These are phyloP conservation scores for Cercophora samala DNA, from an alignment of 495 filamentous ascomycete genomes.

Conservation along the genomic window DNA sequence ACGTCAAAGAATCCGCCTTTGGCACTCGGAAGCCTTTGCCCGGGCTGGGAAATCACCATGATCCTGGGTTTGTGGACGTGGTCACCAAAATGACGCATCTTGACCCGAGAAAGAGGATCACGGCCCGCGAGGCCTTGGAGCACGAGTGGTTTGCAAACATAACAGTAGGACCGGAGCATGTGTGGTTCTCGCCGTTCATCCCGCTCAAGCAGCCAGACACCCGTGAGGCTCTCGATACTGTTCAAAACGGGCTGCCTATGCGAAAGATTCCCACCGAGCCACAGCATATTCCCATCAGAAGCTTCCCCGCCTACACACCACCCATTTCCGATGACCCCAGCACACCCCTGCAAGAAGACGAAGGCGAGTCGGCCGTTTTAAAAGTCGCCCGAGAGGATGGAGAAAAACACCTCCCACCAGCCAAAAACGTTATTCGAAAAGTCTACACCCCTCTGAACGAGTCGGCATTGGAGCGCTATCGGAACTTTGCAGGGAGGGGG, in stretches of 20 bases:
- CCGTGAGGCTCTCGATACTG: neutral
- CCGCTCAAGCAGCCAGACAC: neutral
- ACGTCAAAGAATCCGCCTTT: neutral
- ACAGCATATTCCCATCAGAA: too few relatives aligned
- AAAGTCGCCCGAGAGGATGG: neutral
- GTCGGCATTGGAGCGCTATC: too few relatives aligned
- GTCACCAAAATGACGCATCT: neutral
- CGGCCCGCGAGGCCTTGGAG: neutral
- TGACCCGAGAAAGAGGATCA: neutral
- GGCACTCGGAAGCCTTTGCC: neutral
- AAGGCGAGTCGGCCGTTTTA: neutral
- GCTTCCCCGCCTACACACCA: too few relatives aligned
- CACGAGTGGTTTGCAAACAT: neutral
- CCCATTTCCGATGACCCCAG: too few relatives aligned
- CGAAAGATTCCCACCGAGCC: neutral
- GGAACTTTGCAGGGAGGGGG: too few relatives aligned
- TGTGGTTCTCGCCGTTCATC: neutral
- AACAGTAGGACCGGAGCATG: neutral
- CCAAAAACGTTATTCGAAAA: neutral
- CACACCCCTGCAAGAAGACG: neutral
- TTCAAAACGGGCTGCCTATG: neutral
- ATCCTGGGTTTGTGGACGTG: neutral
- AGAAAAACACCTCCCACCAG: neutral
- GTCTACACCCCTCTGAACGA: too few relatives aligned
- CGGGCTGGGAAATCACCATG: neutral